A percentile compares a stretch with the other conserved stretches of the same genome.
These are phyloP conservation scores for Ceratocystis eucalypticola DNA, from an alignment of 2,329 filamentous ascomycete species.

Conservation along the genomic window DNA sequence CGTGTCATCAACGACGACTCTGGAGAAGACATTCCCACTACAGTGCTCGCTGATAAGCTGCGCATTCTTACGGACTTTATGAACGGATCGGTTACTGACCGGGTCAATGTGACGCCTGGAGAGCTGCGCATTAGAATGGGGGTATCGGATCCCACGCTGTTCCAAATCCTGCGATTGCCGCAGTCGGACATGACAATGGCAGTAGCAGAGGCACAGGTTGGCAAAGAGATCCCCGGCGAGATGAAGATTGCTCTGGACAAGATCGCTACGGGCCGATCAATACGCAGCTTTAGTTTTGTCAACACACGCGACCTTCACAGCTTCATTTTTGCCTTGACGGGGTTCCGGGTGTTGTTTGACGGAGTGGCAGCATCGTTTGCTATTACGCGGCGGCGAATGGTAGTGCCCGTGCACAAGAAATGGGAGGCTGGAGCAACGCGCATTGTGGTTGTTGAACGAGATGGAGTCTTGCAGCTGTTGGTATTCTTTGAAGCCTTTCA, in stretches of 20 bases:
- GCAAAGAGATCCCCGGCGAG: conserved; percentile 47
- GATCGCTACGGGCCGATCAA: conserved; percentile 44
- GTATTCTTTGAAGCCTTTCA: conserved; percentile 82
- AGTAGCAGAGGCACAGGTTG: conserved; percentile 52
- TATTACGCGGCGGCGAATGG: conserved; percentile 73
- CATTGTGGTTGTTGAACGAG: conserved; percentile 65
- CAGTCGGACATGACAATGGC: conserved; percentile 68
- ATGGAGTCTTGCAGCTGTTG: conserved; percentile 62
- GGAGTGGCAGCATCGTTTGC: conserved; percentile 60
- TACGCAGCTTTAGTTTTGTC: conserved; percentile 59
- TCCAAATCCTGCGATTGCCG: conserved; percentile 56
- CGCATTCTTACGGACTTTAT: conserved; percentile 63
- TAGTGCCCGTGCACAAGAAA: conserved; percentile 87
- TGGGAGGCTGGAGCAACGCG: conserved; percentile 75
- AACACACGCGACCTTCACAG: conserved; percentile 55
- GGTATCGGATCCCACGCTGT: conserved; percentile 44
- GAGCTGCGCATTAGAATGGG: conserved; percentile 56
- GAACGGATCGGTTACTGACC: conserved; percentile 66
- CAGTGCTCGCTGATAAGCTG: conserved; percentile 62
- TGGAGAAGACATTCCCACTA: conserved; percentile 46
- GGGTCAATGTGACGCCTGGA: conserved; percentile 67
- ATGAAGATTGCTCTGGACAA: conserved; percentile 51
- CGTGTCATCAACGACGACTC: conserved; percentile 61
- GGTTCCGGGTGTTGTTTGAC: conserved; percentile 63
- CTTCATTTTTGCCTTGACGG: conserved; percentile 68